Base-by-base conservation (phyloP, 805 yeast species). In the Helenozyma rhizophorensis region DNA sequence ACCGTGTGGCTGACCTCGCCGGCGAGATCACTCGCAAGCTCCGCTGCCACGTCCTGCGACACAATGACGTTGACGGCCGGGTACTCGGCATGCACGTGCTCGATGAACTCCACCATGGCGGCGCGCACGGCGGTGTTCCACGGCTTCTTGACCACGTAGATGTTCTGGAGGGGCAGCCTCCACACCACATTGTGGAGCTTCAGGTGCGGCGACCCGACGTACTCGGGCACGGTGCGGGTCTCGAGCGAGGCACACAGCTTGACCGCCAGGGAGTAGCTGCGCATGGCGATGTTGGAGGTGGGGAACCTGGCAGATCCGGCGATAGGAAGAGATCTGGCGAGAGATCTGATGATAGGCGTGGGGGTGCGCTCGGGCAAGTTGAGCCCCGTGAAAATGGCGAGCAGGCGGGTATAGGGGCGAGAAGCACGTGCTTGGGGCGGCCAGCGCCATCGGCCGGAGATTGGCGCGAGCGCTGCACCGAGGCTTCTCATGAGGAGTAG, bases 131-230 rank as follows among this genome's bases (percentile, higher is more conserved):
- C 60, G 2, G 61, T 55, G 31, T 85, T 76, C 80, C 84, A 77
- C 2, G 96, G 96, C 53, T 90, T 90, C 58, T 88, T 89, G 19
- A 86, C 85, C 12, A 90, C 66, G 34, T 82, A 71, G 8, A 90
- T 75, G 53, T 89, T 90, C 39, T 77, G 75, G 9, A 86, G 72
- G 1, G 86, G 83, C 11, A 61, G 54, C n/a, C 72, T 68, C 96
- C 96, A 87, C 9, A 74, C 58, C 27, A 88, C 52, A 17, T 74
- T 68, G 43, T 75, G 78, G 28, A 82, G 65, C 47, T 79, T 79
- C 7, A 84, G 76, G 42, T 74, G 73, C 6, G 81, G 70, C 9
- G 75, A 61, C 2, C 68, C 60, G 24, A 71, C 68, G 50, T 69
- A 80, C 26, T 74, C 75, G 2, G 87, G 84, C 15, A 45, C 40